Percentiles rank a stretch among this genome's conserved stretches.
Conservation (phyloP, 148 eudicot species). For the Camellia sinensis region DNA sequence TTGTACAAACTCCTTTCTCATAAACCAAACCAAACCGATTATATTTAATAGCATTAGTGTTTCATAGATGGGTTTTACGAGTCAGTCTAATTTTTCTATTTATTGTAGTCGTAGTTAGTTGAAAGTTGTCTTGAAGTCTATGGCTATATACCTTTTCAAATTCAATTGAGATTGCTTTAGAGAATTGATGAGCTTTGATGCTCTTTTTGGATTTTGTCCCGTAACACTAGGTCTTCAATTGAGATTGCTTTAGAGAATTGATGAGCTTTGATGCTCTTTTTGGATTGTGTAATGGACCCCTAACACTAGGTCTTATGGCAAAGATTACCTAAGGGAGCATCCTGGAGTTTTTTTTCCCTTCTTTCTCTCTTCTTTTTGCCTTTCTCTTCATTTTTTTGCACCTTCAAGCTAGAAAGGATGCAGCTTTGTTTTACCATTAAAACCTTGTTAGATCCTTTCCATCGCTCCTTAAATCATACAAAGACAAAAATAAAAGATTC, state of each 20-base stretch:
- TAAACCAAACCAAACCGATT: neutral
- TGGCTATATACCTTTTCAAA: neutral
- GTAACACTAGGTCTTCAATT: too few species aligned
- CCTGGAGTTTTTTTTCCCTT: neutral
- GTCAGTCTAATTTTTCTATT: neutral
- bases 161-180: neutral
- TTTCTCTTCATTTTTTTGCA: neutral
- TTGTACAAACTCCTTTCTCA: too few species aligned
- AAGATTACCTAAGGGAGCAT: too few species aligned
- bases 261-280: too few species aligned
- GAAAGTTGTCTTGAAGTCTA: neutral
- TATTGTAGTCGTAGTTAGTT: neutral
- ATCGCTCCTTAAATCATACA: too few species aligned
- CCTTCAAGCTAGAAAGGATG: neutral
- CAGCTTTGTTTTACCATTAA: neutral
- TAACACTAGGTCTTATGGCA: too few species aligned
- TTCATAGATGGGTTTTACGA: neutral
- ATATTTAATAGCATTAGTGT: neutral
- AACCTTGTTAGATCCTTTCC: too few species aligned
- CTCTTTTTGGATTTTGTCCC: neutral
- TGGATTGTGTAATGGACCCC: too few species aligned
- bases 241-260: too few species aligned
- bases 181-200: neutral
- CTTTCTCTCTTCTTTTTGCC: neutral
- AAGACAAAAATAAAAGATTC: too few species aligned